Evolutionary conservation across 768 basidiomycete genomes (phyloP), one percentile per base, ranked within the genome.

Genomic region (Suillus occidentalis): DNA sequence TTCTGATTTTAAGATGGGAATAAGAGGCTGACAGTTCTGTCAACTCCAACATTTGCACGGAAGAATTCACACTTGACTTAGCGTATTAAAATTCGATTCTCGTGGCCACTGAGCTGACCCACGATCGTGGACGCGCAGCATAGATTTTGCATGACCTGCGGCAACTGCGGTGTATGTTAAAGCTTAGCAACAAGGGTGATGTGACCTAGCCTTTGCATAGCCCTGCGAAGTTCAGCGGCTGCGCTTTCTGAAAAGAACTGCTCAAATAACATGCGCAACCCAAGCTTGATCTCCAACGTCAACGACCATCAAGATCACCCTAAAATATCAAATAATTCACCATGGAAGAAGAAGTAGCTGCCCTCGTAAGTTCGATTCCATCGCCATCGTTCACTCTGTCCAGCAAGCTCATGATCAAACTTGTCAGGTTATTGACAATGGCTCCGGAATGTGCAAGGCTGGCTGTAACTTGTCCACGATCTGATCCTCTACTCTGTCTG

Each of bases 371-470:
- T 76, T 37, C 12, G 59, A 14, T 6, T 0, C 1, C 39, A 47
- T 39, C 25, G 43, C 50, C 67, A 42, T 25, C 16, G 43, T 28
- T n/a, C 25, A 59, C 63, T 65, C 43, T n/a, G 6, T n/a, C 63
- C 58, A 18, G 20, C 45, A 13, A 42, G 39, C 58, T 65, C 52
- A 69, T 20, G 50, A 28, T 18, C 34, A 31, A 57, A 37, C n/a
- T 68, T 20, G 3, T 22, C 57, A 91, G 91, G 91, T 93, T 79
- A 90, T 92, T 77, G 91, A 94, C 80, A 93, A 93, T 79, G 94
- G 94, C 76, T 98, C 96, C 75, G 97, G 96, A 81, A 99, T 98
- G 96, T 98, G 96, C 90, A 99, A 99, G 84, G 97, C 97, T 87
- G 97, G 97, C 81, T 95, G 92, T 94, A 78, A 72, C 90, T 90